phyloP scores from a whole-genome alignment of 352 stramenopile species.

The Pythium vanterpoolii region DNA sequence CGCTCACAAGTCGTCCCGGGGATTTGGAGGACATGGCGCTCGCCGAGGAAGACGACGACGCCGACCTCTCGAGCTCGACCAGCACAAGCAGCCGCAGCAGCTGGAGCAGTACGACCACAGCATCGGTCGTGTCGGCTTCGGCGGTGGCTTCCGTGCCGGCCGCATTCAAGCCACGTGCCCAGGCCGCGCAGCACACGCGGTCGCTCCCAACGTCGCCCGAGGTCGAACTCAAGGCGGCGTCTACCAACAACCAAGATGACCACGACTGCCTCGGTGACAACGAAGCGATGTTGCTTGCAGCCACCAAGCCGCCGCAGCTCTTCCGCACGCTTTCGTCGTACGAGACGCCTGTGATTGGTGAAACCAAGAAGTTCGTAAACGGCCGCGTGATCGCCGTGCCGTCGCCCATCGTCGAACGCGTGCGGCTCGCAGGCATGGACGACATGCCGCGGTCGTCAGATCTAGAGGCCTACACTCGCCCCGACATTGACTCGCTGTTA shows the following conservation, averaged over 20 bases:
- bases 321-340: slow-evolving; percentile 80
- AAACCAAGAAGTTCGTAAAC: slow-evolving; percentile 42
- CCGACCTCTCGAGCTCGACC: slow-evolving; percentile 16
- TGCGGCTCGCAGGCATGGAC: slow-evolving; percentile 41
- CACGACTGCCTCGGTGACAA: slow-evolving; percentile 28
- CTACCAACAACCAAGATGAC: slow-evolving; percentile 35
- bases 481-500: slow-evolving; percentile 21
- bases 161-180: neutral
- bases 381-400: slow-evolving; percentile 30
- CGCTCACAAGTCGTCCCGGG: slow-evolving; percentile 30
- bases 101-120: slow-evolving; percentile 21
- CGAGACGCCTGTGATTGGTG: slow-evolving; percentile 60
- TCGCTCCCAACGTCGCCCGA: slow-evolving; percentile 58
- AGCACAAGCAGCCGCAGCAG: slow-evolving; percentile 37
- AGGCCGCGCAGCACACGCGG: slow-evolving; percentile 15
- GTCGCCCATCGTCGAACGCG: slow-evolving; percentile 68
- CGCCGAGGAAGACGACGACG: slow-evolving; percentile 18
- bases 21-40: slow-evolving; percentile 32
- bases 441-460: slow-evolving; percentile 43
- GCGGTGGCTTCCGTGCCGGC: no score
- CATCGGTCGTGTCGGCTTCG: slow-evolving; percentile 4
- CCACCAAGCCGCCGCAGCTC: slow-evolving; percentile 42
- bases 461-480: slow-evolving; percentile 47
- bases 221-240: slow-evolving; percentile 1
- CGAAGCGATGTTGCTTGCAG: slow-evolving; percentile 15